Evolutionary conservation across 768 basidiomycete genomes (phyloP), one percentile per base, ranked within the genome.

Genomic region (Mycena haematopus): DNA sequence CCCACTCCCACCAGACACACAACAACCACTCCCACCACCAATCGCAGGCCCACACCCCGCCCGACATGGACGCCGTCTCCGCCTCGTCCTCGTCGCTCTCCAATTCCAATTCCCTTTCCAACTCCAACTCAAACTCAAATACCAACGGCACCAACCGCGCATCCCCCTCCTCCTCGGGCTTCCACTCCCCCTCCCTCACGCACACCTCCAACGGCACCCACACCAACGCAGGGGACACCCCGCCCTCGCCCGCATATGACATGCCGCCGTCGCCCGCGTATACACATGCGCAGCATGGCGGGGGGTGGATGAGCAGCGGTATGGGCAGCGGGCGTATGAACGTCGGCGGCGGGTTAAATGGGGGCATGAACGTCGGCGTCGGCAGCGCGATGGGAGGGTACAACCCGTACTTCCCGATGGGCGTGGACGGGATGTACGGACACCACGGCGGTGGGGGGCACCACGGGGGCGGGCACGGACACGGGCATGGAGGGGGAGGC

Each of bases 391-490:
- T n/a, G 15, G 82, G 84, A 33, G 49, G 42, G 51, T 63, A 88
- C 75, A 89, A 87, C 57, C 80, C 89, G 6, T 91, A 91, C 74
- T 91, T 91, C 71, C 84, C 88, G 35, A 84, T 36, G 6, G 81
- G 67, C 84, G 86, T 54, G 11, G 36, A 13, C 6, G 42, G 44
- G 22, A 46, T 52, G 9, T 47, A 47, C 38, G 60, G 52, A 7
- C 29, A 31, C 29, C 29, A 31, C 29, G 9, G n/a, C n/a, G 31
- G 31, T 11, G 31, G 31, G 31, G 31, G 31, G 31, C 6, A 6
- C 6, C 6, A 11, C 31, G 31, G 6, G 31, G 31, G 31, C 6
- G 31, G 11, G 31, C 31, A 36, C 36, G 36, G 36, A 15, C 36
- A 36, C 13, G 36, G 36, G 36, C 14, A 36, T 36, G 36, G 36